A percentile compares a stretch with the other conserved stretches of the same genome.
phyloP scores from a whole-genome alignment of 2,329 filamentous ascomycete species.

The Aspergillus sergii region DNA sequence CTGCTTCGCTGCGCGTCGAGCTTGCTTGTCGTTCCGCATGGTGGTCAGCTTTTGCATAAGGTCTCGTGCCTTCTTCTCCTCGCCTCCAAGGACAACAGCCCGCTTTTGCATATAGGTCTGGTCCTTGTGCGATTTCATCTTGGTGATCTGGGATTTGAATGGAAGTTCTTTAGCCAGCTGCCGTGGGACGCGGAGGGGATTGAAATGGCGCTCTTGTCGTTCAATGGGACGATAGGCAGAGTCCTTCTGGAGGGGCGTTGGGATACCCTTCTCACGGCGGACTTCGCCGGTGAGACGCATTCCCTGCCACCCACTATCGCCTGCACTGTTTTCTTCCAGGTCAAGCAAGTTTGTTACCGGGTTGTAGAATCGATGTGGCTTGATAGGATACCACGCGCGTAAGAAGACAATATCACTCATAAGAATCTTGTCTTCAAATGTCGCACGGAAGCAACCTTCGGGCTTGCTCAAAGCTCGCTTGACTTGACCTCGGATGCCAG shows the following conservation, averaged over 20 bases:
- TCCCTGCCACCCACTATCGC: slow-evolving; percentile 67
- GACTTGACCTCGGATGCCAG: slow-evolving; percentile 93
- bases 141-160: slow-evolving; percentile 86
- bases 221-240: slow-evolving; percentile 75
- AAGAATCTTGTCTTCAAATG: slow-evolving; percentile 97
- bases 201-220: slow-evolving; percentile 70
- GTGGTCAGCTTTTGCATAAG: slow-evolving; percentile 93
- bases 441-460: slow-evolving; percentile 93
- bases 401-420: slow-evolving; percentile 97
- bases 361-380: slow-evolving; percentile 95
- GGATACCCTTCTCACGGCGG: slow-evolving; percentile 71
- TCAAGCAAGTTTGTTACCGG: slow-evolving; percentile 90
- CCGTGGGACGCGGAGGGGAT: slow-evolving; percentile 57
- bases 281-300: slow-evolving; percentile 96
- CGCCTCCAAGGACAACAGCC: slow-evolving; percentile 79
- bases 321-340: slow-evolving; percentile 33
- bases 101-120: slow-evolving; percentile 93
- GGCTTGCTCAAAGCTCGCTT: slow-evolving; percentile 92
- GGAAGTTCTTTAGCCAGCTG: slow-evolving; percentile 75
- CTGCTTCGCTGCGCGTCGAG: slow-evolving; percentile 81
- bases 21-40: slow-evolving; percentile 84
- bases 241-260: slow-evolving; percentile 80
- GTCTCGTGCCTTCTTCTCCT: slow-evolving; percentile 86
- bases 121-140: slow-evolving; percentile 77
- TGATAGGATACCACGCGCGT: slow-evolving; percentile 94